phyloP scores from a whole-genome alignment of 1,284 basidiomycete species.

The Cystobasidium sp. region DNA sequence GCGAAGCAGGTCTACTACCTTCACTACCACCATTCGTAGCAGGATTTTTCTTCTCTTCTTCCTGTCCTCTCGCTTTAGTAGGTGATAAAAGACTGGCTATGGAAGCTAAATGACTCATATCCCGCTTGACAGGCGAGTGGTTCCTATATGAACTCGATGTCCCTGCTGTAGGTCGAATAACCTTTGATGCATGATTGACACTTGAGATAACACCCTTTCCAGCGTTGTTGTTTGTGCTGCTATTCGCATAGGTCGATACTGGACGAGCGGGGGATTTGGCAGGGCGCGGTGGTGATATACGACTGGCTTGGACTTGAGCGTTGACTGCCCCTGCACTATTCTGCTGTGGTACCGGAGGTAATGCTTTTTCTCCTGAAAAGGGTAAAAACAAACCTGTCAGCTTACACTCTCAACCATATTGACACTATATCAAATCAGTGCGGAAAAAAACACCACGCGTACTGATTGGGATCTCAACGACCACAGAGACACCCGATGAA shows the following conservation, averaged over 20 bases:
- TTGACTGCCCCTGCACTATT: not conserved
- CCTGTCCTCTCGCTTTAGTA: slow-evolving; percentile 1
- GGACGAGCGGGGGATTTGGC: slow-evolving; percentile 32
- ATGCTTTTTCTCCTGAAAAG: slow-evolving; percentile 20
- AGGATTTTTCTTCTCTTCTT: not conserved
- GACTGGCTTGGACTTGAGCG: not conserved
- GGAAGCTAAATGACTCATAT: slow-evolving; percentile 41
- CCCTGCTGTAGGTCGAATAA: slow-evolving; percentile 5
- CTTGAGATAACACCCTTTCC: slow-evolving; percentile 9
- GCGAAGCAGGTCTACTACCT: slow-evolving; percentile 24
- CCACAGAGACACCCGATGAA: not conserved
- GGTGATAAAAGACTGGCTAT: slow-evolving; percentile 37
- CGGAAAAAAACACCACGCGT: not conserved
- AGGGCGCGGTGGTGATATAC: slow-evolving; percentile 32
- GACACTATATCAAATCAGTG: not conserved
- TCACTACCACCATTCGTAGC: not conserved
- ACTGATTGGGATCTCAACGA: slow-evolving; percentile 14
- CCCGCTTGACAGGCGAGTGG: slow-evolving; percentile 31
- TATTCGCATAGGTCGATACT: not conserved
- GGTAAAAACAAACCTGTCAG: not conserved
- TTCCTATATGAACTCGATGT: slow-evolving; percentile 8
- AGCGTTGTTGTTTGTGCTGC: not conserved
- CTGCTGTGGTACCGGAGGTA: slow-evolving; percentile 14
- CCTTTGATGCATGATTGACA: slow-evolving; percentile 9
- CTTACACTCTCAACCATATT: not conserved